Percentiles rank a stretch among this genome's conserved stretches.
phyloP scores from a whole-genome alignment of 108 stramenopile genomes.

The Nitzschia sp. region DNA sequence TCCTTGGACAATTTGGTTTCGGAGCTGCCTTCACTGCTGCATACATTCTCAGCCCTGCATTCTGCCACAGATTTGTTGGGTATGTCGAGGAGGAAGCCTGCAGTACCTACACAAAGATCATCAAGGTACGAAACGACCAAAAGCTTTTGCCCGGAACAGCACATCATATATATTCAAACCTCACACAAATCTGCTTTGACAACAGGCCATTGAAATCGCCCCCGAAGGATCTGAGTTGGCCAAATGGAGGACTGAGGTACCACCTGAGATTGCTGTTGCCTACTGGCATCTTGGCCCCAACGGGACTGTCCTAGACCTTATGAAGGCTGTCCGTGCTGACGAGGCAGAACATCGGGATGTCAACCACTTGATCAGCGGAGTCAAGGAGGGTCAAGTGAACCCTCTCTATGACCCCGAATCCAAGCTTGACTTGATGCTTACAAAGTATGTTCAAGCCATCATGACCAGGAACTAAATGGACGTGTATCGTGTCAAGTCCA shows the following conservation, averaged over 20 bases:
- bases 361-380: constrained; percentile 71
- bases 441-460: constrained; percentile 75
- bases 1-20: constrained; percentile 79
- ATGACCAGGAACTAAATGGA: constrained; percentile 41
- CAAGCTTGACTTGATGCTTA: constrained; percentile 64
- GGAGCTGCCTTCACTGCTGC: constrained; percentile 73
- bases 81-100: constrained; percentile 95
- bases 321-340: constrained; percentile 92
- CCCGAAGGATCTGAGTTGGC: constrained; percentile 80
- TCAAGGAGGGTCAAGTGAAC: constrained; percentile 63
- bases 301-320: constrained; percentile 87
- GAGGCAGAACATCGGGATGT: constrained; percentile 95
- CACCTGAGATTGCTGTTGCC: constrained; percentile 74
- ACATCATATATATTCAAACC: no score
- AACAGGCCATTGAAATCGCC: constrained; percentile 72
- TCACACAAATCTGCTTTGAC: neutral
- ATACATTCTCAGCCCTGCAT: constrained; percentile 87
- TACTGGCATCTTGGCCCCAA: constrained; percentile 88
- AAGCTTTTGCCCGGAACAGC: no score
- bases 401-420: constrained; percentile 70
- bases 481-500: no score
- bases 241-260: constrained; percentile 59
- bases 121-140: constrained; percentile 35
- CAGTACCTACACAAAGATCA: constrained; percentile 87
- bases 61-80: constrained; percentile 96